phyloP scores from a whole-genome alignment of 1,284 basidiomycete species.

The Phellopilus nigrolimitatus region DNA sequence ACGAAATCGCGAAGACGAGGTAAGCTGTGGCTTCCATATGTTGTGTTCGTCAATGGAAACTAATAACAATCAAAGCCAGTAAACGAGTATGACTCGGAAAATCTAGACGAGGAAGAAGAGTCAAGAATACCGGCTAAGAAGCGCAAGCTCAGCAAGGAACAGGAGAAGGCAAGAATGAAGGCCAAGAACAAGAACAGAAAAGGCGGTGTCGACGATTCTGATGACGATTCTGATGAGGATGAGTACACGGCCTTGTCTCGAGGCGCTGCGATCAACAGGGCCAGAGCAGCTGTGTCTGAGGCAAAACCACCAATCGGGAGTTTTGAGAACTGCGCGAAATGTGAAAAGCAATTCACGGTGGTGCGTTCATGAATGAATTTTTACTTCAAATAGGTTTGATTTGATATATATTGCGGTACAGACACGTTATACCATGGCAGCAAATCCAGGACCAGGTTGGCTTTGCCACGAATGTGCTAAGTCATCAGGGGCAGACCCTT shows the following conservation, averaged over 20 bases:
- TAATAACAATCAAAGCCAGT: slow-evolving; percentile 20
- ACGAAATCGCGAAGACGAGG: slow-evolving; percentile 16
- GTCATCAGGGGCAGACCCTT: slow-evolving; percentile 69
- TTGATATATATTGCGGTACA: slow-evolving; percentile 28
- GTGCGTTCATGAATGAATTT: slow-evolving; percentile 43
- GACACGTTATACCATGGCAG: slow-evolving; percentile 82
- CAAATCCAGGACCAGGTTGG: slow-evolving; percentile 63
- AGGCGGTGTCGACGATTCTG: slow-evolving; percentile 42
- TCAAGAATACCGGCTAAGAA: slow-evolving; percentile 34
- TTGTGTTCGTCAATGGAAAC: slow-evolving; percentile 6
- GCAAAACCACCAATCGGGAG: slow-evolving; percentile 71
- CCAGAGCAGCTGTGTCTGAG: slow-evolving; percentile 32
- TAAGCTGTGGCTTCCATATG: background rate
- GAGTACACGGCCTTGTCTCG: slow-evolving; percentile 54
- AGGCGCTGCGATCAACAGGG: slow-evolving; percentile 30
- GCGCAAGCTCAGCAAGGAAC: slow-evolving; percentile 38
- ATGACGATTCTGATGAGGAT: slow-evolving; percentile 41
- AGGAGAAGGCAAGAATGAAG: slow-evolving; percentile 34
- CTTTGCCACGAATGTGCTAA: slow-evolving; percentile 81
- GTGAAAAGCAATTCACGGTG: slow-evolving; percentile 83
- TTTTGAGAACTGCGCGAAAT: slow-evolving; percentile 80
- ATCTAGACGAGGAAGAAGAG: slow-evolving; percentile 57
- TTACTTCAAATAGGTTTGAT: background rate
- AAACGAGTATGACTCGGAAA: slow-evolving; percentile 58
- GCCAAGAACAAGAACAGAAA: slow-evolving; percentile 44